These are phyloP conservation scores for Cyclaneusma minus DNA, from an alignment of 2,329 filamentous ascomycete species.

Conservation along the genomic window DNA sequence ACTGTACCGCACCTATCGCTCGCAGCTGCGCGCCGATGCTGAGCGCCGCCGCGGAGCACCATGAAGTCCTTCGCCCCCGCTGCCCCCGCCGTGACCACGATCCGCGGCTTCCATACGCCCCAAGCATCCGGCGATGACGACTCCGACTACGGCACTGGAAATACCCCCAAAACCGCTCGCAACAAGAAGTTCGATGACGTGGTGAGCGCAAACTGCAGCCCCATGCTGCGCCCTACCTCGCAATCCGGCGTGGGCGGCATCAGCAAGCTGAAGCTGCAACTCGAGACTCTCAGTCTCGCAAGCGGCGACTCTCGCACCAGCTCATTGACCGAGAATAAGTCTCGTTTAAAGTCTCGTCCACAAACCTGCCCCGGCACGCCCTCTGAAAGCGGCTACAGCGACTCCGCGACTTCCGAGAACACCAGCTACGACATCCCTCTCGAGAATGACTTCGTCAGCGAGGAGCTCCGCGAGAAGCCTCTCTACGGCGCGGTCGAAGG, in stretches of 20 bases:
- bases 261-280: constrained; percentile 64
- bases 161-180: constrained; percentile 24
- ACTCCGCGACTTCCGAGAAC: constrained; percentile 44
- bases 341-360: constrained; percentile 35
- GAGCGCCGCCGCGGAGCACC: constrained; percentile 20
- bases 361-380: constrained; percentile 23
- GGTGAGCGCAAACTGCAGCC: constrained; percentile 43
- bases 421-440: constrained; percentile 77
- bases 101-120: constrained; percentile 19
- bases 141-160: constrained; percentile 29
- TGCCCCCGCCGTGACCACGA: constrained; percentile 14
- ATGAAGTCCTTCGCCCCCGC: constrained; percentile 11
- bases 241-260: constrained; percentile 53
- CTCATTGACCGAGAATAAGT: constrained; percentile 39
- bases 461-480: constrained; percentile 29
- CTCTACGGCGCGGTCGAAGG: constrained; percentile 33
- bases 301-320: constrained; percentile 30
- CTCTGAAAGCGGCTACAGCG: constrained; percentile 34
- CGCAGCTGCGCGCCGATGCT: constrained; percentile 18
- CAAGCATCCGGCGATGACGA: constrained; percentile 37
- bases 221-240: constrained; percentile 33
- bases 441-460: constrained; percentile 72
- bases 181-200: constrained; percentile 18
- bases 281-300: constrained; percentile 63
- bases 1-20: constrained; percentile 18